Evolutionary conservation across 768 basidiomycete genomes (phyloP).

Genomic region (Serendipita sp.): DNA sequence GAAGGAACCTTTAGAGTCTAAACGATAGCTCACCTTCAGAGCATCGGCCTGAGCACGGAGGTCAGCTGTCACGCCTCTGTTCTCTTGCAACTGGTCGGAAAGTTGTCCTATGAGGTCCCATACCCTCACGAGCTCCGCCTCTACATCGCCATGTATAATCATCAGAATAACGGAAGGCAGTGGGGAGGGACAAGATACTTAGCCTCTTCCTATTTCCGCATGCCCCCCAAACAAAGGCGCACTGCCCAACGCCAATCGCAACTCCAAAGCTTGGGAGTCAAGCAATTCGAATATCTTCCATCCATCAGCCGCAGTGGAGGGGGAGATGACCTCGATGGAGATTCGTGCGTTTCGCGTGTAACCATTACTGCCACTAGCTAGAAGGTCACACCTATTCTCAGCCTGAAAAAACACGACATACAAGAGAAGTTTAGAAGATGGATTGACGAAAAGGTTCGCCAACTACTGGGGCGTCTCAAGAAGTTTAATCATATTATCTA

Average conservation of each 20-base stretch:
- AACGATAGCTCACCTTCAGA: constrained; percentile 48
- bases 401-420: neutral
- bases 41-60: constrained; percentile 58
- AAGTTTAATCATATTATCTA: neutral
- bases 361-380: neutral
- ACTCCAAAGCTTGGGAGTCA: neutral
- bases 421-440: neutral
- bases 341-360: neutral
- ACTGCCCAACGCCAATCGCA: neutral
- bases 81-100: constrained; percentile 66
- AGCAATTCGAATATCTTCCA: neutral
- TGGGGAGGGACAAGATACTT: neutral
- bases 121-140: constrained; percentile 18
- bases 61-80: constrained; percentile 51
- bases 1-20: neutral
- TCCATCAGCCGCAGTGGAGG: neutral
- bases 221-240: neutral
- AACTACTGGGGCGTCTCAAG: neutral
- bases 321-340: neutral
- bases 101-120: constrained; percentile 54
- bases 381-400: neutral
- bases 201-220: neutral
- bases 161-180: neutral
- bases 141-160: neutral
- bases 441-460: neutral